Evolutionary conservation across 352 stramenopile genomes (phyloP).

Genomic region (Phytophthora melonis): DNA sequence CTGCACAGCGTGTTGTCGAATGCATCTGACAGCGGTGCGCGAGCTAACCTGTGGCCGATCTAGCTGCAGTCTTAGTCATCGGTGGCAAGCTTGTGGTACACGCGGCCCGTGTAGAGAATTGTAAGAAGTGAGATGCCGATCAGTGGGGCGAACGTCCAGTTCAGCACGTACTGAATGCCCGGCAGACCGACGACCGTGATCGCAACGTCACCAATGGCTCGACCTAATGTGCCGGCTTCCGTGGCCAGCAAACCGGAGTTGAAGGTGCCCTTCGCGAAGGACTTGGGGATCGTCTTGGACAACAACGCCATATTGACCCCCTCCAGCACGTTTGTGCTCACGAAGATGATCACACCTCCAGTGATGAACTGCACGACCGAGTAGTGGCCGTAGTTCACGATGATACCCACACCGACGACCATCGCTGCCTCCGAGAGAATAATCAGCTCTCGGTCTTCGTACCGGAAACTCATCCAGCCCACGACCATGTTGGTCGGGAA

Average conservation of each 20-base stretch:
- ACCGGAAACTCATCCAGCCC: conserved; percentile 88
- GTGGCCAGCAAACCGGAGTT: conserved; percentile 96
- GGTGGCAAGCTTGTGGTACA: conserved; percentile 75
- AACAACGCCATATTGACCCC: conserved; percentile 94
- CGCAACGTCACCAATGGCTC: conserved; percentile 85
- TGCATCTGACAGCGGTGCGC: conserved; percentile 13
- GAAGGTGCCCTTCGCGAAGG: conserved; percentile 94
- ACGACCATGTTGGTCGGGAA: conserved; percentile 94
- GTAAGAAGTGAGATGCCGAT: conserved; percentile 62
- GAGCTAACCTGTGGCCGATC: conserved; percentile 5
- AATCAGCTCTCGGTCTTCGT: conserved; percentile 94
- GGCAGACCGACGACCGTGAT: conserved; percentile 88
- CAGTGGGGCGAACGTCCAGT: conserved; percentile 83
- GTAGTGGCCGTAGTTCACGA: conserved; percentile 91
- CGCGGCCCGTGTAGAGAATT: conserved; percentile 74
- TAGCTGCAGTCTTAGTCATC: conserved; percentile 47
- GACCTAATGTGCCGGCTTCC: conserved; percentile 91
- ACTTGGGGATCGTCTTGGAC: conserved; percentile 94
- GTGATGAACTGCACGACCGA: conserved; percentile 87
- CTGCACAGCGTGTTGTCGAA: conserved; percentile 6
- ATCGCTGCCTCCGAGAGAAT: conserved; percentile 88
- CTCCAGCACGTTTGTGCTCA: conserved; percentile 94
- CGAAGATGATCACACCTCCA: conserved; percentile 92
- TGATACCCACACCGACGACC: conserved; percentile 88
- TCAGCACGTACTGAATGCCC: conserved; percentile 86